Evolutionary conservation across 176 grass and related monocot species (phyloP).

Genomic region (Triticum timopheevii): DNA sequence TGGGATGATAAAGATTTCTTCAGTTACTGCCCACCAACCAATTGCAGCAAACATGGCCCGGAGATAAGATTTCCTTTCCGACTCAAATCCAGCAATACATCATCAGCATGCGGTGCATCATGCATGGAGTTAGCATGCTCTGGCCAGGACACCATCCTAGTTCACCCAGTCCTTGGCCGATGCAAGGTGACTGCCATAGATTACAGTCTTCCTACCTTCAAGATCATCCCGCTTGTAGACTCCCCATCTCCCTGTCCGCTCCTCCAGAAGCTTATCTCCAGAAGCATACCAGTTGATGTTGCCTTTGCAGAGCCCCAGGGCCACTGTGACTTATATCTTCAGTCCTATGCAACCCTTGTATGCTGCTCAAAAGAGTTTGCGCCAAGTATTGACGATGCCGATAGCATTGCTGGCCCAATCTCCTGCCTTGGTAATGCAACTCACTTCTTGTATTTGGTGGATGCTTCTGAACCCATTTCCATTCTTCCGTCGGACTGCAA

Average conservation of each 20-base stretch:
- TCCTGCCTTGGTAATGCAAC: slow-evolving; percentile 28
- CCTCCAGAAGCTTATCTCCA: slow-evolving; percentile 20
- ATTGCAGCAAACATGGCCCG: slow-evolving; percentile 6
- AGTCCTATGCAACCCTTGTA: too few species aligned
- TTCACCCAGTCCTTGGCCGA: background rate
- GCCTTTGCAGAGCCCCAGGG: background rate
- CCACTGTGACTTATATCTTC: too few species aligned
- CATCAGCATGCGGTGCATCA: background rate
- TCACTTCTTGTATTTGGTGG: slow-evolving; percentile 9
- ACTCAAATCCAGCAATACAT: slow-evolving; percentile 9
- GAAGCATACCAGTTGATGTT: background rate
- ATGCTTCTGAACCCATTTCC: background rate
- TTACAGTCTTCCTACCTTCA: slow-evolving; percentile 34
- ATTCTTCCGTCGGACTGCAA: slow-evolving; percentile 32
- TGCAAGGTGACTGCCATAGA: slow-evolving; percentile 36
- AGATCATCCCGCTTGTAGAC: background rate
- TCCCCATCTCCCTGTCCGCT: background rate
- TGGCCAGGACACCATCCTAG: slow-evolving; percentile 30
- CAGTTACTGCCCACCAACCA: background rate
- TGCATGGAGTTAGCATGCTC: slow-evolving; percentile 47
- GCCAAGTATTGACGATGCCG: background rate
- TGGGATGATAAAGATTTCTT: slow-evolving; percentile 38
- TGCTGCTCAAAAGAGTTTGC: slow-evolving; percentile 17
- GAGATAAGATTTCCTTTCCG: slow-evolving; percentile 45
- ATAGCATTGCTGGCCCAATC: background rate